These are phyloP conservation scores for Bimuria novae-zelandiae DNA, from an alignment of 2,329 filamentous ascomycete genomes.

Conservation along the genomic window DNA sequence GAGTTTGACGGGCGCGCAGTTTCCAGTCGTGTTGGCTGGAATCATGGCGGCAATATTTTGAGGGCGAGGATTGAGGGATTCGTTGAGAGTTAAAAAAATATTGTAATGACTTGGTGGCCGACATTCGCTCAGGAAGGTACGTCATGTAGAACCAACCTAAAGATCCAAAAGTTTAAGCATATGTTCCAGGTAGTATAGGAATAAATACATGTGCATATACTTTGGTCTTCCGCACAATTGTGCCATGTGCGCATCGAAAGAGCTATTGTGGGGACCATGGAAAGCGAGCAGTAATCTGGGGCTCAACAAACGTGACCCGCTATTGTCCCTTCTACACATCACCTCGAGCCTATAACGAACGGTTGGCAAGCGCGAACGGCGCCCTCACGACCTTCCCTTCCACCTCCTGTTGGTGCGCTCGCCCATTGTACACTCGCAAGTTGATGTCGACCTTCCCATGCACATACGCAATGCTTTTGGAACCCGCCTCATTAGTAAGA, in stretches of 20 bases:
- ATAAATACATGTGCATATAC: no score
- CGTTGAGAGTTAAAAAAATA: no score
- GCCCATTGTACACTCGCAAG: background rate
- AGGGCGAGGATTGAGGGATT: background rate
- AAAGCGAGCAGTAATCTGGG: background rate
- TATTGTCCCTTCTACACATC: no score
- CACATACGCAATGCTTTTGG: background rate
- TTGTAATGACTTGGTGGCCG: no score
- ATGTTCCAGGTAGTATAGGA: no score
- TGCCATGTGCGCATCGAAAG: no score
- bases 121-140: background rate
- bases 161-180: no score
- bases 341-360: no score
- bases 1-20: background rate
- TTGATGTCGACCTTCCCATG: background rate
- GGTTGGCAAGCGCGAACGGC: background rate
- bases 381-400: background rate
- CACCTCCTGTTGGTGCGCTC: background rate
- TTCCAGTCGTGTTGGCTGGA: slow-evolving; percentile 15
- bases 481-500: background rate
- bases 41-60: slow-evolving; percentile 17
- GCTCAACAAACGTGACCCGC: no score
- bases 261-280: no score
- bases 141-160: background rate
- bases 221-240: no score